A percentile compares a stretch with the other conserved stretches of the same genome.
Evolutionary conservation across 768 basidiomycete genomes (phyloP).

Genomic region (Fomitopsis serialis): DNA sequence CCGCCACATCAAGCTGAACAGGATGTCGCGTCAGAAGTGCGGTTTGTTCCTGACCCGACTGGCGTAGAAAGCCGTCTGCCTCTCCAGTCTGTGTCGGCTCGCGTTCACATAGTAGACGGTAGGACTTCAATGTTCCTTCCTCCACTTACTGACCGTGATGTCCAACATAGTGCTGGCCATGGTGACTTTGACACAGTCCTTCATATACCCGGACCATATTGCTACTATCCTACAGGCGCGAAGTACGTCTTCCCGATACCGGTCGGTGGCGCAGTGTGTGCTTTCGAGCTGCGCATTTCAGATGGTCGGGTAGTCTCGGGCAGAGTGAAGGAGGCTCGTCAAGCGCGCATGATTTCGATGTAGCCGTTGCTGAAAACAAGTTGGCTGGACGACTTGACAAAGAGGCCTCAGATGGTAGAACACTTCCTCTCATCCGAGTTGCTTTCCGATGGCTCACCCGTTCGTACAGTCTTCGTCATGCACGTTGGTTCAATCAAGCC

Average conservation of each 20-base stretch:
- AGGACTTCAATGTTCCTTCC: neutral
- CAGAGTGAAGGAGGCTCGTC: conserved; percentile 41
- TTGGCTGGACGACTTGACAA: conserved; percentile 38
- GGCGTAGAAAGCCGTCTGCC: no score
- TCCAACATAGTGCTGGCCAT: neutral
- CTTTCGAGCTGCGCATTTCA: conserved; percentile 42
- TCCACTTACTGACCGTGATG: neutral
- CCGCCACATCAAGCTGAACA: no score
- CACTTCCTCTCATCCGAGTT: conserved; percentile 14
- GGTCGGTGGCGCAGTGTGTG: conserved; percentile 46
- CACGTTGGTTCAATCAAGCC: conserved; percentile 51
- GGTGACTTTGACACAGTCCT: neutral
- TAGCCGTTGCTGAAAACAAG: conserved; percentile 35
- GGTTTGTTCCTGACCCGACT: no score
- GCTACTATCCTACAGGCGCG: neutral
- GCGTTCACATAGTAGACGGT: neutral
- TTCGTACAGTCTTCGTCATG: conserved; percentile 45
- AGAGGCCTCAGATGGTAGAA: conserved; percentile 49
- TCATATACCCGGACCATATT: neutral
- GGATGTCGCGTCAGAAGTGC: no score
- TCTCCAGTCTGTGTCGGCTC: neutral
- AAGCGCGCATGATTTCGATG: conserved; percentile 36
- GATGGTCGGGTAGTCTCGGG: conserved; percentile 41
- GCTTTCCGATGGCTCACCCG: neutral
- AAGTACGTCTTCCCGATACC: conserved; percentile 56